Evolutionary conservation across 768 basidiomycete genomes (phyloP), one percentile per base, ranked within the genome.

Genomic region (Naganishia randhawae): DNA sequence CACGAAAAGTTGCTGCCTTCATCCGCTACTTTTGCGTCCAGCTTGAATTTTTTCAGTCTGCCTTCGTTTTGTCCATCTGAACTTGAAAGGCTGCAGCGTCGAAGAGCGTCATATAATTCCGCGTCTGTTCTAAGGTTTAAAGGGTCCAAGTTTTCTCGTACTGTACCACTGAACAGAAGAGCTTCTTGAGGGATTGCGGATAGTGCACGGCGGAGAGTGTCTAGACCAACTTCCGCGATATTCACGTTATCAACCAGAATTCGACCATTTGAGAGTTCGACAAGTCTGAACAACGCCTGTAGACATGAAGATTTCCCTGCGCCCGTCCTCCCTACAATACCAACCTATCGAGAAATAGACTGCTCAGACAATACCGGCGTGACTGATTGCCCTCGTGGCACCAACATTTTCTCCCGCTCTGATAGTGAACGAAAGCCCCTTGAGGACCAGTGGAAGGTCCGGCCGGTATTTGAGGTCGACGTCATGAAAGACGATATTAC

Each of bases 391-490:
- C 13, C 25, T 48, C 3, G 8, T 4, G n/a, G 7, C 25, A 32
- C 69, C 29, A 48, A 95, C 85, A 78, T 93, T 95, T 77, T 94
- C 90, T 53, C 84, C 86, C 0, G 89, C 83, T 73, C 86, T 83
- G 72, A 93, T 86, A 8, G 78, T 83, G 69, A 98, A 78, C 16
- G 84, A 85, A 64, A 98, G 84, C 33, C 87, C 84, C 71, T 85
- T 88, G 19, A 97, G 79, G 10, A 93, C 89, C n/a, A 89, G 80
- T 68, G 91, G 91, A 9, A 95, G 81, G 39, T 87, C 92, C 0
- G 87, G 83, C 22, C 92, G 86, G 81, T 97, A 98, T 50, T 86
- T 81, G 25, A 69, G 29, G 0, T 67, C 35, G 27, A 82, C 85
- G 42, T 79, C 87, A 84, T 84, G 76, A 81, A 96, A 96, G 74